Evolutionary conservation across 176 grass and related monocot species (phyloP), one percentile per base, ranked within the genome.

Genomic region (Tillandsia fasciculata): DNA sequence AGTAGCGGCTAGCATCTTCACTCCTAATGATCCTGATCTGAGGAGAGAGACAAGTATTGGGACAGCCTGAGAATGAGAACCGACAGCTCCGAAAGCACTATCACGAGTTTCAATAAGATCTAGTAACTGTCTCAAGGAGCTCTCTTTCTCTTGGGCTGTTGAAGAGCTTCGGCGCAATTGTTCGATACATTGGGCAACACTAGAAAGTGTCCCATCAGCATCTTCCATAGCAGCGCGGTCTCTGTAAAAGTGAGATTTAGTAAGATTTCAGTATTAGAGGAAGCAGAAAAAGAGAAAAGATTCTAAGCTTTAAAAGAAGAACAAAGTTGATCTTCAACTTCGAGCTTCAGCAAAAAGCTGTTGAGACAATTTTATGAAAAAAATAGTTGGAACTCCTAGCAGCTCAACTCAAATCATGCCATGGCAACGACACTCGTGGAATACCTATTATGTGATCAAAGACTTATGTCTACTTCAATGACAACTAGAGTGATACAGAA

Each of bases 81-180:
- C 87, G 64, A 96, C 91, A 63, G 91, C 91, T 53, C 87, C 87
- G 48, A 90, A 96, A 76, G 91, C 87, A 82, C 78, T 83, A 78
- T 96, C 91, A 63, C 91, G 87, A 70, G 87, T 90, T 85, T 96
- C 81, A 78, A 96, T 76, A 87, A 96, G 91, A 81, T 96, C 91
- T 70, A 90, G 76, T 80, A 96, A 67, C 74, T 96, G 91, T 78
- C 81, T 96, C 76, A 96, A 74, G 72, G 87, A 90, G 64, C 64
- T 87, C 77, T 96, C 87, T 78, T 90, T 96, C 74, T 90, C 91
- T 75, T 90, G 91, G 27, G 76, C 26, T 17, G 91, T 84, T 51
- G 82, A 87, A 64, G 91, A 90, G 80, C 76, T 90, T 76, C 85
- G 87, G 1, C 91, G 84, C 13, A 96, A 79, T 72, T 96, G 91